Percentiles rank a stretch among this genome's conserved stretches.
Conservation (phyloP, 768 basidiomycete genomes). For the Boletus reticulatus region DNA sequence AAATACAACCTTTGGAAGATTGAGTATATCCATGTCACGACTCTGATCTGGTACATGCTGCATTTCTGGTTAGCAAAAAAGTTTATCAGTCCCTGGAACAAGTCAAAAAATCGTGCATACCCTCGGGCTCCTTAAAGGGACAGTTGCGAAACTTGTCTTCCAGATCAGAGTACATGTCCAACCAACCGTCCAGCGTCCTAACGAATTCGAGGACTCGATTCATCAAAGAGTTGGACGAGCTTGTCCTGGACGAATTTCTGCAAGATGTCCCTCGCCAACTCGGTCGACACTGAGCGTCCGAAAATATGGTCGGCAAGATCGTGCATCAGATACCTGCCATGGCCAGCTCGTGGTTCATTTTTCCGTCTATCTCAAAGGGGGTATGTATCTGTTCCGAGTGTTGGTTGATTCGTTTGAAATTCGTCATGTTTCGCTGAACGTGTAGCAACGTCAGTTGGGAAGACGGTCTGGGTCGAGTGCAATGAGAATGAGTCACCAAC, state of each 20-base stretch:
- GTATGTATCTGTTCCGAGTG: slow-evolving; percentile 2
- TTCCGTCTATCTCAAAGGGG: background rate
- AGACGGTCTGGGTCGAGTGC: background rate
- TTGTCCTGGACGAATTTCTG: background rate
- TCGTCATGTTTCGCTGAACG: background rate
- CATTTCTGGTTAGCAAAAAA: no score
- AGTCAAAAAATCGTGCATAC: no score
- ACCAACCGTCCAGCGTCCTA: background rate
- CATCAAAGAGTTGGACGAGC: background rate
- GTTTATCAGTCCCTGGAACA: no score
- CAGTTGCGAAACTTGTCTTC: background rate
- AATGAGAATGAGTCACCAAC: background rate
- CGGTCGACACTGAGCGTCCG: background rate
- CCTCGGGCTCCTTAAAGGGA: background rate
- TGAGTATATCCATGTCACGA: no score
- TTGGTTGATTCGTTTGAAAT: background rate
- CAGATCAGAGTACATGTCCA: background rate
- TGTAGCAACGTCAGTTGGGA: background rate
- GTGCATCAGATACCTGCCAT: background rate
- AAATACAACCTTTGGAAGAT: no score
- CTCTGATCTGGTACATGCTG: no score
- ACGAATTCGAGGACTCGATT: background rate
- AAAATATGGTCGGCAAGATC: slow-evolving; percentile 16
- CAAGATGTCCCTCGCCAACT: slow-evolving; percentile 1
- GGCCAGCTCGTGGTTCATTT: slow-evolving; percentile 5